Base-by-base conservation (phyloP, 805 yeast genomes). In the Candida silvatica region DNA sequence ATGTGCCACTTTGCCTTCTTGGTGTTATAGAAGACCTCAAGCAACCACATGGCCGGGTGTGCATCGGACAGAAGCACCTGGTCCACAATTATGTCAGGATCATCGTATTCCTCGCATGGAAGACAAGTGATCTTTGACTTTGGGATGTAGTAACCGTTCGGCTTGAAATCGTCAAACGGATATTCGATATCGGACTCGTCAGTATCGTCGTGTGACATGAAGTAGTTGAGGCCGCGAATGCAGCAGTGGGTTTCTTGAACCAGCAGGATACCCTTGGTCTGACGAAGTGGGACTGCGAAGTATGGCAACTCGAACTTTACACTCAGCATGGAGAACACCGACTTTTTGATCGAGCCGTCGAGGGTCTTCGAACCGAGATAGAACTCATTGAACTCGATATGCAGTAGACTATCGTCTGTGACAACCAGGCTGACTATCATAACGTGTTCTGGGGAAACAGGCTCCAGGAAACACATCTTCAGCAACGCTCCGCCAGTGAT, bases 61-160 rank as follows among this genome's bases (percentile, higher is more conserved):
- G 46, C 32, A 5, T 46, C 40, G 1, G 59, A 49, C 6, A 58
- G 29, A 4, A 58, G 40, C 0, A 57, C 37, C 37, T 58, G 62
- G 36, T 57, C 61, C 16, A 40, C 36, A n/a, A 23, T 37, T 9
- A 36, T 31, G 6, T 41, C 36, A 1, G 41, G 35, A 22, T 44
- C 39, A 19, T 42, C 29, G 23, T 46, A 43, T 17, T 51, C 50
- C 6, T 42, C 43, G 7, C 38, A 33, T 2, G 37, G 37, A 6
- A 41, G 34, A 26, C 46, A 37, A 4, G 44, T 39, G 4, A 57
- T 42, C 6, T 27, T 37, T 4, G 30, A 24, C 5, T 33, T 37
- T 1, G 61, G 61, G 3, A 48, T 30, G 37, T 51, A 54, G 36
- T 44, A 57, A 5, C 56, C 36, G 8, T 43, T 44, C 1, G 51